Evolutionary conservation across 164 flowering plant genomes (phyloP).

Genomic region (Houttuynia cordata): DNA sequence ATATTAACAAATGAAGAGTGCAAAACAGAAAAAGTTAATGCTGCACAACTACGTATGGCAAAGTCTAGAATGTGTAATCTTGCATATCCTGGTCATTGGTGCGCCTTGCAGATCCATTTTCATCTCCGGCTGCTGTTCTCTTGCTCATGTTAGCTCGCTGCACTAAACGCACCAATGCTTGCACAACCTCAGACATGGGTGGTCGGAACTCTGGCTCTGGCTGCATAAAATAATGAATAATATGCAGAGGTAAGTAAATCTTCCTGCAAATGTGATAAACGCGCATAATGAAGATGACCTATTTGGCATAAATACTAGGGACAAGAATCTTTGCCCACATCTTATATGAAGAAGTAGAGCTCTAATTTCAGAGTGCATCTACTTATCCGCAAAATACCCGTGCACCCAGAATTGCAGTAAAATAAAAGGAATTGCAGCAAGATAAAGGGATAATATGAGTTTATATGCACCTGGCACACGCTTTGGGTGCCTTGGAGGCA

Average conservation of each 20-base stretch:
- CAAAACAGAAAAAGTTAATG: too few species aligned
- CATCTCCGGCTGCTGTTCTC: conserved; percentile 42
- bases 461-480: too few species aligned
- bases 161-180: conserved; percentile 71
- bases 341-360: background rate
- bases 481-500: too few species aligned
- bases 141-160: conserved; percentile 93
- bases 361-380: too few species aligned
- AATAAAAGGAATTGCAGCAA: background rate
- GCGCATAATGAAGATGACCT: background rate
- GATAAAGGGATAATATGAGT: too few species aligned
- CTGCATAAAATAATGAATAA: conserved; percentile 20
- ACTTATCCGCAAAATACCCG: background rate
- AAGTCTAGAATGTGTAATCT: conserved; percentile 9
- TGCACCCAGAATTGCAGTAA: background rate
- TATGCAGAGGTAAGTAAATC: background rate
- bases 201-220: conserved; percentile 96
- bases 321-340: background rate
- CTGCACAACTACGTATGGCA: background rate
- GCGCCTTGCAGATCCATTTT: conserved; percentile 21
- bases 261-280: background rate
- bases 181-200: conserved; percentile 96
- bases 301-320: too few species aligned
- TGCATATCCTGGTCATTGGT: conserved; percentile 15
- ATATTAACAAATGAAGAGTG: background rate